Conservation (phyloP, 306 rosid genomes). For the Cicer chorassanicum region DNA sequence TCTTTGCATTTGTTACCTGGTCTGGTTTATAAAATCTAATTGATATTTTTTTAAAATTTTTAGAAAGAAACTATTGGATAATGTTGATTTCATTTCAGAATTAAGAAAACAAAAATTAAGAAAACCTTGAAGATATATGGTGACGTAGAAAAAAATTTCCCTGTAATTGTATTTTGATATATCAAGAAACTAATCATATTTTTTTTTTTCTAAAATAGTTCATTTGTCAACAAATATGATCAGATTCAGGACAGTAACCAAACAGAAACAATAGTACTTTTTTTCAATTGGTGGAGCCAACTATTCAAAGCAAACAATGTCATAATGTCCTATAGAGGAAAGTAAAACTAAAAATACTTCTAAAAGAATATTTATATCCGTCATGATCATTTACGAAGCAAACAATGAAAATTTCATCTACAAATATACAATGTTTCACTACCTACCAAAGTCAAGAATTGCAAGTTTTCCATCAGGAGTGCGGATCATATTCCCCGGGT, state of each 20-base stretch:
- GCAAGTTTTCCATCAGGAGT: slow-evolving; percentile 98
- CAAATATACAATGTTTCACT: slow-evolving; percentile 38
- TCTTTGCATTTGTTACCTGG: neutral
- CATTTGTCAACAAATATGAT: neutral
- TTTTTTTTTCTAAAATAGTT: slow-evolving; percentile 27
- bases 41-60: neutral
- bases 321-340: slow-evolving; percentile 20
- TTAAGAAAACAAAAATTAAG: neutral
- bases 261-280: neutral
- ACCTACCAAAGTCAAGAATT: slow-evolving; percentile 89
- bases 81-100: slow-evolving; percentile 6
- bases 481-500: slow-evolving; percentile 98
- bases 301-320: slow-evolving; percentile 7
- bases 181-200: slow-evolving; percentile 18
- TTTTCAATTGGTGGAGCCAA: slow-evolving; percentile 1
- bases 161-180: slow-evolving; percentile 1
- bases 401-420: slow-evolving; percentile 23
- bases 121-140: slow-evolving; percentile 14
- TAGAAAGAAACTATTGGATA: slow-evolving; percentile 10
- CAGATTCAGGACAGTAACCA: slow-evolving; percentile 34
- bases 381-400: neutral
- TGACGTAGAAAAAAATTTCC: neutral
- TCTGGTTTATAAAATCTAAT: slow-evolving; percentile 1
- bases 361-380: neutral
- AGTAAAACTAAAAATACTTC: slow-evolving; percentile 15